phyloP scores from a whole-genome alignment of 108 stramenopile species.

The Fragilaria crotonensis region DNA sequence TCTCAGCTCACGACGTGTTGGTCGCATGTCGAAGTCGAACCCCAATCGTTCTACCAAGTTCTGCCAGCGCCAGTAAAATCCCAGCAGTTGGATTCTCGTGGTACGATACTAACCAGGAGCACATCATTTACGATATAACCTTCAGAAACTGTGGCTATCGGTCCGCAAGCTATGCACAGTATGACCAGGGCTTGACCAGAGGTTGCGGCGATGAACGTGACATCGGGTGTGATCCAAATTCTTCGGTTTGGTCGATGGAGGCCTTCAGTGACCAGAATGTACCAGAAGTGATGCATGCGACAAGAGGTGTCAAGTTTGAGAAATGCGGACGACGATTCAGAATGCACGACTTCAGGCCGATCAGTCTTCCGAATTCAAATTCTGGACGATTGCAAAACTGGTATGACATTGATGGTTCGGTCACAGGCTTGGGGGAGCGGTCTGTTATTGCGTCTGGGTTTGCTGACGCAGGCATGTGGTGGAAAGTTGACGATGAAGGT shows the following conservation, averaged over 20 bases:
- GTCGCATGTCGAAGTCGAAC: no score
- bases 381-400: constrained; percentile 22
- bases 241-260: constrained; percentile 18
- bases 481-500: constrained; percentile 19
- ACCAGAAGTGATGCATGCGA: constrained; percentile 31
- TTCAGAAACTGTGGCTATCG: constrained; percentile 27
- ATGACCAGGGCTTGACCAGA: constrained; percentile 16
- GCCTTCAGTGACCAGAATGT: constrained; percentile 16
- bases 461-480: constrained; percentile 17
- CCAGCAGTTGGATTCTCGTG: constrained; percentile 19
- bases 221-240: constrained; percentile 14
- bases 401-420: constrained; percentile 21
- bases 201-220: constrained; percentile 14
- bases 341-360: no score
- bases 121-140: constrained; percentile 15
- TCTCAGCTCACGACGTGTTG: constrained; percentile 21
- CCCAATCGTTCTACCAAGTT: no score
- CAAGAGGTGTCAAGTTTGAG: constrained; percentile 15
- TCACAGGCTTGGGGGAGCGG: constrained; percentile 9
- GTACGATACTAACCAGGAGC: constrained; percentile 31
- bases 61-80: constrained; percentile 1
- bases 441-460: constrained; percentile 20
- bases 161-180: constrained; percentile 9
- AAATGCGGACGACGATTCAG: constrained; percentile 22
- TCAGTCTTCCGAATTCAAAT: no score